These are phyloP conservation scores for Polygonum aviculare DNA, from an alignment of 148 eudicot genomes.

Conservation along the genomic window DNA sequence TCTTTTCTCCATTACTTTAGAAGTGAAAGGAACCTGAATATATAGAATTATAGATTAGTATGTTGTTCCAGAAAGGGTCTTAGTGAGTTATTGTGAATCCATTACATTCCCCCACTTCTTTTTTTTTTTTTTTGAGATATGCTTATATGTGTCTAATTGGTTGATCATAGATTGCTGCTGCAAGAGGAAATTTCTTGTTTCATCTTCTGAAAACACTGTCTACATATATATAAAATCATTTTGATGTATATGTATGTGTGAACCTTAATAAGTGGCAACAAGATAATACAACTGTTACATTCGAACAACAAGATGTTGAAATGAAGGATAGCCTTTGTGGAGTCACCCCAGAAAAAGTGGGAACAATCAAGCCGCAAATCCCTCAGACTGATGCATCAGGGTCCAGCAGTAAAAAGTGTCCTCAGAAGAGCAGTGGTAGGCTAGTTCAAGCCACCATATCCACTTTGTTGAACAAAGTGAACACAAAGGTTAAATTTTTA, in stretches of 20 bases:
- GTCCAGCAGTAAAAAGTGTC: not conserved
- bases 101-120: not conserved
- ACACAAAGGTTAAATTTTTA: constrained; percentile 40
- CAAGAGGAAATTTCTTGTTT: not conserved
- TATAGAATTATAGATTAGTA: no score
- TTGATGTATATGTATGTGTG: constrained; percentile 5
- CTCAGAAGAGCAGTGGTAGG: constrained; percentile 27
- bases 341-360: not conserved
- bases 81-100: not conserved
- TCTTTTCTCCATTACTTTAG: no score
- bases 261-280: constrained; percentile 38
- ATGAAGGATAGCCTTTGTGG: constrained; percentile 19
- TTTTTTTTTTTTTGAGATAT: not conserved
- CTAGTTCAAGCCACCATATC: constrained; percentile 77
- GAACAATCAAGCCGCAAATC: not conserved
- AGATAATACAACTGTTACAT: constrained; percentile 19
- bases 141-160: not conserved
- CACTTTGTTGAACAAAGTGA: constrained; percentile 68
- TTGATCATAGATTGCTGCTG: not conserved
- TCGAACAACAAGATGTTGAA: constrained; percentile 22
- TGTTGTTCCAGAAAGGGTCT: no score
- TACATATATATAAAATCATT: not conserved
- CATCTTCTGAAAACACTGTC: not conserved
- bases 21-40: no score
- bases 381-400: not conserved